Conservation (phyloP, 352 stramenopile genomes). For the Phytophthora capsici region DNA sequence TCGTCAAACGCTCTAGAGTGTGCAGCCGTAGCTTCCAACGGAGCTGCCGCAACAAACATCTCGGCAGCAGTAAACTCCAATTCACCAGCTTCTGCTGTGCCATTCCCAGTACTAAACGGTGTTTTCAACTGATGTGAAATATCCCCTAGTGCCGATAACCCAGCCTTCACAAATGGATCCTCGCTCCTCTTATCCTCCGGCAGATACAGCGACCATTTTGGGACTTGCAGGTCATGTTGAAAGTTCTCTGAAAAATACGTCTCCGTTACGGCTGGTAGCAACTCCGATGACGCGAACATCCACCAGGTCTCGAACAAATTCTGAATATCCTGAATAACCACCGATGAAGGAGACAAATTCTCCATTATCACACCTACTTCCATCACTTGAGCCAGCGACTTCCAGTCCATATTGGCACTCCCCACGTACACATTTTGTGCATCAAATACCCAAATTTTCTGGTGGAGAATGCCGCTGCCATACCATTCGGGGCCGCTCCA, state of each 20-base stretch:
- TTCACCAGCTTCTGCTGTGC: neutral
- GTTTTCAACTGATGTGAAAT: slow-evolving; percentile 61
- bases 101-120: slow-evolving; percentile 20
- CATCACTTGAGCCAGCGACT: slow-evolving; percentile 85
- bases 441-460: slow-evolving; percentile 87
- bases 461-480: slow-evolving; percentile 79
- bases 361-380: slow-evolving; percentile 79
- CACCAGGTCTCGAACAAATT: slow-evolving; percentile 81
- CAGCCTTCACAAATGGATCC: slow-evolving; percentile 60
- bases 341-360: slow-evolving; percentile 39
- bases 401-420: slow-evolving; percentile 90
- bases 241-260: slow-evolving; percentile 68
- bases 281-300: slow-evolving; percentile 52
- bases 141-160: slow-evolving; percentile 53
- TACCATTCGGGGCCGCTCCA: slow-evolving; percentile 81
- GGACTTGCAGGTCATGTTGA: slow-evolving; percentile 62
- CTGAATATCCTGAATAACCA: slow-evolving; percentile 60
- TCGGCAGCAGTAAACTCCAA: slow-evolving; percentile 18
- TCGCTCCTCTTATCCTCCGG: slow-evolving; percentile 31
- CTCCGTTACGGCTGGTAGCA: slow-evolving; percentile 36
- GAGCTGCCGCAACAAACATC: slow-evolving; percentile 72
- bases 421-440: slow-evolving; percentile 69
- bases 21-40: slow-evolving; percentile 58
- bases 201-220: slow-evolving; percentile 64
- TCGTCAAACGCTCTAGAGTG: slow-evolving; percentile 70